Evolutionary conservation across 768 basidiomycete species (phyloP).

Genomic region (Trametes sanguinea): DNA sequence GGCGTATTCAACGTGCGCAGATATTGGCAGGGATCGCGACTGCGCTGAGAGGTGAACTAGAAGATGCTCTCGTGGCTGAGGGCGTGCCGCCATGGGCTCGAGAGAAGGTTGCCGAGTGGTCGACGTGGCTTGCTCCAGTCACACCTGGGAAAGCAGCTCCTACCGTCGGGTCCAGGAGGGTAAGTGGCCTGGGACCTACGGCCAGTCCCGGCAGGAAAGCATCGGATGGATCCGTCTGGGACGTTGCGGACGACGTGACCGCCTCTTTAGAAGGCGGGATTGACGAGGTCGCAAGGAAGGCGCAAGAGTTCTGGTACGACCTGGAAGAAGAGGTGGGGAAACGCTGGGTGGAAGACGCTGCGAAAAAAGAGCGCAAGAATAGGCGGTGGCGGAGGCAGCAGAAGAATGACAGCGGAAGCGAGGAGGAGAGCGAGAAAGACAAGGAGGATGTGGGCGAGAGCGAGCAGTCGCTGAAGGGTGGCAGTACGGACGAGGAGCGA

Average conservation of each 20-base stretch:
- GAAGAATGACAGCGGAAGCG: slow-evolving; percentile 20
- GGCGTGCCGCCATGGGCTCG: slow-evolving; percentile 57
- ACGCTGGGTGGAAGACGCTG: slow-evolving; percentile 24
- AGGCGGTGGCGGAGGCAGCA: slow-evolving; percentile 31
- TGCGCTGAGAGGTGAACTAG: slow-evolving; percentile 57
- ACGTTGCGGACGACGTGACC: slow-evolving; percentile 17
- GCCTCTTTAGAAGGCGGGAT: slow-evolving; percentile 32
- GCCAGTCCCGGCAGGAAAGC: slow-evolving; percentile 12
- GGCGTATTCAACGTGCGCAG: slow-evolving; percentile 53
- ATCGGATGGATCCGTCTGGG: slow-evolving; percentile 7
- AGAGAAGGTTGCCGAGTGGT: slow-evolving; percentile 59
- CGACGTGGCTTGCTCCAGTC: slow-evolving; percentile 59
- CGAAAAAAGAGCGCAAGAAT: slow-evolving; percentile 29
- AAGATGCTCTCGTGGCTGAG: slow-evolving; percentile 43
- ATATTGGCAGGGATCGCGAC: slow-evolving; percentile 55
- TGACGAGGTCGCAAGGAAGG: slow-evolving; percentile 51
- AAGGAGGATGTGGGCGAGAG: slow-evolving; percentile 18
- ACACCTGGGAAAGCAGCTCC: slow-evolving; percentile 33
- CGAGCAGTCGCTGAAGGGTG: slow-evolving; percentile 29
- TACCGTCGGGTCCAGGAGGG: neutral
- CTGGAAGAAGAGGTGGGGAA: slow-evolving; percentile 65
- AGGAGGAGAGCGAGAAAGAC: slow-evolving; percentile 20
- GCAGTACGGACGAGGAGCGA: slow-evolving; percentile 36
- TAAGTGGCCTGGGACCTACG: slow-evolving; percentile 11
- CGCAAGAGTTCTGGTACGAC: slow-evolving; percentile 72